Base-by-base conservation (phyloP, 768 basidiomycete species). In the Suillus subalutaceus region DNA sequence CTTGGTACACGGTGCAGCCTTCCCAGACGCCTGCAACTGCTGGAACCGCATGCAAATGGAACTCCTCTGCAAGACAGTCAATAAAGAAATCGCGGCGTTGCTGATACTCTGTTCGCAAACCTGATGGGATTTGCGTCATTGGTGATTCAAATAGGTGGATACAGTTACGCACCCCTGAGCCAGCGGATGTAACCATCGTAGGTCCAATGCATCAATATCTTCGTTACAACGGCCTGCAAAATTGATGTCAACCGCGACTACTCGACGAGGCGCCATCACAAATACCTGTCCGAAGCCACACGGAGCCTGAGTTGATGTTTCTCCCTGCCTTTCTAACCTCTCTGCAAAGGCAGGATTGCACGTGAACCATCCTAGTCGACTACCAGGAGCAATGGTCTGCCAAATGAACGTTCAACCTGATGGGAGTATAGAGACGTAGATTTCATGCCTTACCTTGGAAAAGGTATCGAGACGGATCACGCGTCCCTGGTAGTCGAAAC, bases 391-490 rank as follows among this genome's bases (percentile, higher is more conserved):
- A 57, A 94, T 85, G 3, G 88, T 91, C 90, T 94, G 71, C 23
- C 69, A 68, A 68, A 72, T 66, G 41, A 13, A n/a, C n/a, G 46
- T 23, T 44, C 32, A n/a, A 38, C 20, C 44, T 18, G 3, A 61
- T 18, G 26, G 13, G 12, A 20, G 3, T 30, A 26, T 56, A 50
- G 4, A 57, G 16, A 30, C 52, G 4, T 38, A 10, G 9, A 37
- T 46, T 30, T 26, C 37, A 30, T 9, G 18, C 35, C 67, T 43
- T 57, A 86, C 89, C 86, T 92, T 93, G 44, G 88, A 90, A 73
- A 92, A 92, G 0, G 89, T 89, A 72, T 95, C 94, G 43, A 95
- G 78, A 4, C 92, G 89, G 65, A 96, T 87, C 52, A 96, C 93
- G 38, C 93, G 86, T 4, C 93, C 93, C 74, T 95, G 86, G 67